These are phyloP conservation scores for Trichoderma cornu-damae DNA, from an alignment of 2,329 filamentous ascomycete species.

Conservation along the genomic window DNA sequence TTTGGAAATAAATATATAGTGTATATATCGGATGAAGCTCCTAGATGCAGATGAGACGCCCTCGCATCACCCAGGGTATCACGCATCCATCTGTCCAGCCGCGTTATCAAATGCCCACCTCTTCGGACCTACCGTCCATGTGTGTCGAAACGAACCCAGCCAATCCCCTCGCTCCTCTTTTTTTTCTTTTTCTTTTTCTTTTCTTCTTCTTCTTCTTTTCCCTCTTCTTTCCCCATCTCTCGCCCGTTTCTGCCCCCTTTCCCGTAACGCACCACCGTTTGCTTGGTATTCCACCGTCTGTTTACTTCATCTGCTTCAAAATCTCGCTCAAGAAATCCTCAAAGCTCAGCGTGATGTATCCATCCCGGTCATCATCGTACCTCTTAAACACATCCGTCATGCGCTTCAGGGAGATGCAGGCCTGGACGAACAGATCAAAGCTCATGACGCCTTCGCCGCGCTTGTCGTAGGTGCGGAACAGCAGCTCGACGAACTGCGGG, in stretches of 20 bases:
- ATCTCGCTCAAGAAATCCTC: conserved; percentile 74
- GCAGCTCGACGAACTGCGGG: conserved; percentile 71
- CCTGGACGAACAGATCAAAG: conserved; percentile 97
- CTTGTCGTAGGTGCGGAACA: conserved; percentile 89
- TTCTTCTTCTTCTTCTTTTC: not conserved
- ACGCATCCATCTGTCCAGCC: conserved; percentile 10
- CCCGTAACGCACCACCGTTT: too few relatives aligned
- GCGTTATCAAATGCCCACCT: not conserved
- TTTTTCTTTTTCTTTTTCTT: not conserved
- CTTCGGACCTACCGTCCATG: not conserved
- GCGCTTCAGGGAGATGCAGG: conserved; percentile 90
- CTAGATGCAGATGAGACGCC: conserved; percentile 12
- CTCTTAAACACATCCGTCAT: conserved; percentile 99
- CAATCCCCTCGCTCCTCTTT: not conserved
- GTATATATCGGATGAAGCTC: not conserved
- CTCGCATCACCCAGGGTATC: conserved; percentile 18
- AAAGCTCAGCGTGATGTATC: conserved; percentile 79
- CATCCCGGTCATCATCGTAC: conserved; percentile 94
- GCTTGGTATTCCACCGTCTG: not conserved
- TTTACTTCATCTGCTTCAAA: conserved; percentile 50
- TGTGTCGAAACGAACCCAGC: not conserved
- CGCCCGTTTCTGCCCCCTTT: too few relatives aligned
- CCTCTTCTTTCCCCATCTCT: too few relatives aligned
- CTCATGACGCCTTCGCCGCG: conserved; percentile 65
- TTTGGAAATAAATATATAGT: not conserved